phyloP scores from a whole-genome alignment of 1,139 yeast species.

The Geotrichum carabidarum region DNA sequence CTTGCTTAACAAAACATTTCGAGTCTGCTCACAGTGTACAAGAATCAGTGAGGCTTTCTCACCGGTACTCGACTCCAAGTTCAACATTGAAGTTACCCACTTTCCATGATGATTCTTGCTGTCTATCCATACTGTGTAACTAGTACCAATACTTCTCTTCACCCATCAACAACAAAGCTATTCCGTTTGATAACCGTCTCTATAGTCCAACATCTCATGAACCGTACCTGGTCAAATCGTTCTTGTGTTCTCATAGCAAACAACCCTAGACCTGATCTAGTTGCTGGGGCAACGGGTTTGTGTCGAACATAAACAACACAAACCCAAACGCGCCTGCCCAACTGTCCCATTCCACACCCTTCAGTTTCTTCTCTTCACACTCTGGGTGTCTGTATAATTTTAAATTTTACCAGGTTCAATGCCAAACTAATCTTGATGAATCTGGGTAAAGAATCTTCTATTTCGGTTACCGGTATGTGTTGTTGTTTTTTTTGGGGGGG shows the following conservation, averaged over 20 bases:
- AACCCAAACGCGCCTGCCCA: neutral
- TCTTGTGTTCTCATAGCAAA: neutral
- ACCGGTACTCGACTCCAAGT: neutral
- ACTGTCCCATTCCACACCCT: neutral
- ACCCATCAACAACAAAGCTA: too few relatives aligned
- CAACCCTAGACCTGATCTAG: slow-evolving; percentile 3
- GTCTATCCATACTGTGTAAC: too few relatives aligned
- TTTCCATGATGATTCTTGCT: too few relatives aligned
- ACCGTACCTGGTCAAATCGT: too few relatives aligned
- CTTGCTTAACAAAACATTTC: too few relatives aligned
- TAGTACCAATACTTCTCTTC: too few relatives aligned
- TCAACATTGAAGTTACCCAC: too few relatives aligned
- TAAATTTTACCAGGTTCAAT: neutral
- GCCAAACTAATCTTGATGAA: neutral
- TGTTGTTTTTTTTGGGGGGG: neutral
- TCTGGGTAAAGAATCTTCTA: slow-evolving; percentile 45
- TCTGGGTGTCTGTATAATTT: neutral
- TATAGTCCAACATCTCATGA: too few relatives aligned
- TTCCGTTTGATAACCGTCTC: too few relatives aligned
- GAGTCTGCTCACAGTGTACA: too few relatives aligned
- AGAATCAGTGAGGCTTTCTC: too few relatives aligned
- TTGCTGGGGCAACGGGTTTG: slow-evolving; percentile 8
- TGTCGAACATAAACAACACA: neutral
- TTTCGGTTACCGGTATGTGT: slow-evolving; percentile 58
- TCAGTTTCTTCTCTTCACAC: neutral